Conservation (phyloP, 306 rosid species). For the Abrus pulchellus region DNA sequence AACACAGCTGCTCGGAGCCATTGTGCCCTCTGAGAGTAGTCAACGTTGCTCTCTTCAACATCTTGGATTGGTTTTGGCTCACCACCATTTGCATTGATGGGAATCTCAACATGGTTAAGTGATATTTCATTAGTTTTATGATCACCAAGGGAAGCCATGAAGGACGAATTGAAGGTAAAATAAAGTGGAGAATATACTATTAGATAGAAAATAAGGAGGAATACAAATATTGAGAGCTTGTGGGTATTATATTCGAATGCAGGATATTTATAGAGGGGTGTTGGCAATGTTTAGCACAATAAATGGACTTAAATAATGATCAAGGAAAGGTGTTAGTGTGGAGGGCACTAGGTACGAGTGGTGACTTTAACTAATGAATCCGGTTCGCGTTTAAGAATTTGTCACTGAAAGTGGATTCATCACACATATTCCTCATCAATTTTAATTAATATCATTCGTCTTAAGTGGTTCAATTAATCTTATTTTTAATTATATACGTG, state of each 20-base stretch:
- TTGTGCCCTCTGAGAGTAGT: not conserved
- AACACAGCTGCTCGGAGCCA: not conserved
- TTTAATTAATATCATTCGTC: not conserved
- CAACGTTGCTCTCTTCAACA: not conserved
- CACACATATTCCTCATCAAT: not conserved
- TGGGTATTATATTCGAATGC: conserved; percentile 32
- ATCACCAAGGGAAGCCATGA: conserved; percentile 52
- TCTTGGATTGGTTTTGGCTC: conserved; percentile 33
- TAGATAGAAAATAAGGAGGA: not conserved
- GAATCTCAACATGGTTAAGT: conserved; percentile 46
- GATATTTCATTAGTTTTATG: conserved; percentile 16
- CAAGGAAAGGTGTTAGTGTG: not conserved
- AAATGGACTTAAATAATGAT: conserved; percentile 8
- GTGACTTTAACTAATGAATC: conserved; percentile 22
- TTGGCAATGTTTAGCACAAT: not conserved
- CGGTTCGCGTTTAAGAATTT: not conserved
- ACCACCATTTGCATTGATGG: conserved; percentile 7
- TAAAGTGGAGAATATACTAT: not conserved
- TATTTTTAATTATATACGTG: not conserved
- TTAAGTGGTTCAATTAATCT: not conserved
- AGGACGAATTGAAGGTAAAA: not conserved
- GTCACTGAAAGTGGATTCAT: not conserved
- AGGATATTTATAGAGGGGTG: conserved; percentile 50
- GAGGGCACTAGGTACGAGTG: conserved; percentile 21
- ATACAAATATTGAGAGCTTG: conserved; percentile 43